Evolutionary conservation across 345 rosid genomes (phyloP).

Genomic region (Diplotaxis tenuifolia): DNA sequence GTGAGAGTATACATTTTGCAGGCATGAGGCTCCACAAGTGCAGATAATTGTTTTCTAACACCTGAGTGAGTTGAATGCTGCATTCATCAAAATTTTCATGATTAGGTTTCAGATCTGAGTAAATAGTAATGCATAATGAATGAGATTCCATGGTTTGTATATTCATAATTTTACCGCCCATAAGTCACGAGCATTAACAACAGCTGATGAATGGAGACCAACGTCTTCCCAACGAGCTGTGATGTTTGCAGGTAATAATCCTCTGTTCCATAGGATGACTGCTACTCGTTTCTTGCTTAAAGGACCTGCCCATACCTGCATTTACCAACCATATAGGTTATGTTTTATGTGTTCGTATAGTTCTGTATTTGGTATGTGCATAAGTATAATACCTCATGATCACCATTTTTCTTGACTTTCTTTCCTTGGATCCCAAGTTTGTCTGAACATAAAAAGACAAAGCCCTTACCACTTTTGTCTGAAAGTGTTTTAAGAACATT

Average conservation of each 20-base stretch:
- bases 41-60: slow-evolving; percentile 34
- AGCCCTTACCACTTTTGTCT: not conserved
- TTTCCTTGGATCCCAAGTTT: slow-evolving; percentile 75
- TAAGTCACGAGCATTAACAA: slow-evolving; percentile 56
- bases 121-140: not conserved
- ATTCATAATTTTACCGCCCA: slow-evolving; percentile 61
- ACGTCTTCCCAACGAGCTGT: slow-evolving; percentile 66
- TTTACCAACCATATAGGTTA: too few species aligned
- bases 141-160: not conserved
- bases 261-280: slow-evolving; percentile 68
- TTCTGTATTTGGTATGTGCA: not conserved
- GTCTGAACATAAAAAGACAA: slow-evolving; percentile 44
- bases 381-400: slow-evolving; percentile 55
- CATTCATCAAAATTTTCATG: slow-evolving; percentile 16
- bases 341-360: slow-evolving; percentile 5
- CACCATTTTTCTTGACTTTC: slow-evolving; percentile 62
- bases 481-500: not conserved
- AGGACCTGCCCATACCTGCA: slow-evolving; percentile 82
- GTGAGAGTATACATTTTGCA: slow-evolving; percentile 53
- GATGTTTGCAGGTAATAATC: slow-evolving; percentile 48
- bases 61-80: slow-evolving; percentile 35
- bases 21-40: slow-evolving; percentile 45
- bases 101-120: slow-evolving; percentile 23
- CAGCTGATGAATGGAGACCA: slow-evolving; percentile 47
- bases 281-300: slow-evolving; percentile 49